Base-by-base conservation (phyloP, 768 basidiomycete species). In the Obba rivulosa region DNA sequence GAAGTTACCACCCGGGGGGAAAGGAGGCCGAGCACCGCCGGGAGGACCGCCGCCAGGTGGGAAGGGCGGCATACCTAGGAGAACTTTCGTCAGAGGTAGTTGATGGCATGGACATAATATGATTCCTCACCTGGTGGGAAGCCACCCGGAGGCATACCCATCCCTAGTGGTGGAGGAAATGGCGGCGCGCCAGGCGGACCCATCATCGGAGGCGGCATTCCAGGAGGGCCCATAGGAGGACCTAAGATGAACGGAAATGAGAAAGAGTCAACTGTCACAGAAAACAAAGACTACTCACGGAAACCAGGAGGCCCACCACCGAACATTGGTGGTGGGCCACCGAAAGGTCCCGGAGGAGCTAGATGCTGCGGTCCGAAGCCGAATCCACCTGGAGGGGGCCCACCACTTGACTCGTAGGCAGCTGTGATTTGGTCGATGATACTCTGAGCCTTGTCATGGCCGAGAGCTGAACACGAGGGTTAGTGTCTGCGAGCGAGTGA, bases 401-500 rank as follows among this genome's bases (percentile, higher is more conserved):
- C 87, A 44, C 84, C 83, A 37, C 87, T 83, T 23, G 77, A 79
- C 69, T 98, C 95, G 62, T 95, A 96, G 21, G 88, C 84, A 18
- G 87, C 83, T 34, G 92, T 94, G 67, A 99, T 98, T 68, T 95
- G 91, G 78, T 99, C 95, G 64, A 99, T 98, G 65, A 98, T 92
- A 59, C 73, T 92, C 68, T 99, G 96, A 16, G 95, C 94, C 67
- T 95, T 95, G 77, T 98, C 94, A 68, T 97, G 92, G 48, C 87
- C 87, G 48, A 91, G 79, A 2, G 87, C 87, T 90, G 57, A n/a
- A n/a, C 14, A 38, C 48, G 13, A 55, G 48, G 28, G 25, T 66
- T 25, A 56, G 51, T 35, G 34, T 46, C 22, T 13, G 39, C 20
- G n/a, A 9, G 23, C 0, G 11, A 4, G 17, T 16, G n/a, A 21